Evolutionary conservation across 805 yeast genomes (phyloP).

Genomic region (Yamadazyma olivae): DNA sequence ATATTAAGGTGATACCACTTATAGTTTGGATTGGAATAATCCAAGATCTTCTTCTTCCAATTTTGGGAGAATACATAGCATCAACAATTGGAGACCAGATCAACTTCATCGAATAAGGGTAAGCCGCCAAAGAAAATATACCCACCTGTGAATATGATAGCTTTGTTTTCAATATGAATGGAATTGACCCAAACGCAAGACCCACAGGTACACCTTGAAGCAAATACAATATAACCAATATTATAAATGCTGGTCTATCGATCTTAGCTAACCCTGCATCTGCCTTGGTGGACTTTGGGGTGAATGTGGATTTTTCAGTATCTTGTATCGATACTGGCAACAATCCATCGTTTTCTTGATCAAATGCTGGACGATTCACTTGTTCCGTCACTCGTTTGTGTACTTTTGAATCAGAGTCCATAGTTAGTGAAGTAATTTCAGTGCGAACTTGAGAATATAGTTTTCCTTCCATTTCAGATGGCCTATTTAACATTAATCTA

Average conservation of each 20-base stretch:
- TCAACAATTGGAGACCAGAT: slow-evolving; percentile 97
- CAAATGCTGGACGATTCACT: slow-evolving; percentile 5
- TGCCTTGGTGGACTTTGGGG: slow-evolving; percentile 8
- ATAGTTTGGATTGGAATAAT: slow-evolving; percentile 86
- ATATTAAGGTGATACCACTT: slow-evolving; percentile 66
- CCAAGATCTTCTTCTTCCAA: slow-evolving; percentile 92
- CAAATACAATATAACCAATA: slow-evolving; percentile 71
- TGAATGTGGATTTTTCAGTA: slow-evolving; percentile 7
- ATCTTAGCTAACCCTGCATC: slow-evolving; percentile 8
- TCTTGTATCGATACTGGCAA: slow-evolving; percentile 6
- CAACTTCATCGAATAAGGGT: slow-evolving; percentile 89
- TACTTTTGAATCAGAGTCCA: slow-evolving; percentile 7
- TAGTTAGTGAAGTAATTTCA: background rate
- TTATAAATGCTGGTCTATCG: slow-evolving; percentile 73
- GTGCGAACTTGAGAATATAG: background rate
- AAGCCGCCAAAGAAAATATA: slow-evolving; percentile 84
- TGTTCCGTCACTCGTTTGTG: slow-evolving; percentile 20
- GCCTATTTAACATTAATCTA: slow-evolving; percentile 1
- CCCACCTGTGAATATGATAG: slow-evolving; percentile 89
- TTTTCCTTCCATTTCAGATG: no score
- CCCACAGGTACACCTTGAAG: slow-evolving; percentile 98
- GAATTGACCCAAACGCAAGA: slow-evolving; percentile 89
- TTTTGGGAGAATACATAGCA: slow-evolving; percentile 60
- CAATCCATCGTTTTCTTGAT: slow-evolving; percentile 5
- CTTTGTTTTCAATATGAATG: slow-evolving; percentile 80